A percentile compares a stretch with the other conserved stretches of the same genome.
Conservation (phyloP, 306 rosid species). For the Abrus pulchellus region DNA sequence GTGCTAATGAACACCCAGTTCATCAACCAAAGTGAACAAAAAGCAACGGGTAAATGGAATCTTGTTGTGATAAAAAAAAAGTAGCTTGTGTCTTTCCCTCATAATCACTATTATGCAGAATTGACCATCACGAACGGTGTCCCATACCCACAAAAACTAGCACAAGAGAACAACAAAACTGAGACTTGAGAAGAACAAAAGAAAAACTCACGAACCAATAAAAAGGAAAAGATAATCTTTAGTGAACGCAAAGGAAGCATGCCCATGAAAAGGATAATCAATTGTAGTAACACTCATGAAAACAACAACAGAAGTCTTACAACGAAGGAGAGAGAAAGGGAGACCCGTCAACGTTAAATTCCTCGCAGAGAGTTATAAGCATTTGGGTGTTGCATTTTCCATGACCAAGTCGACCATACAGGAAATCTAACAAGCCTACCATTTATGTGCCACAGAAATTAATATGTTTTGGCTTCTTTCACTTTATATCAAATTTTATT, state of each 20-base stretch:
- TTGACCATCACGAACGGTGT: not conserved
- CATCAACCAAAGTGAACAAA: constrained; percentile 19
- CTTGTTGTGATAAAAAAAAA: not conserved
- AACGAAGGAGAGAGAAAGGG: constrained; percentile 13
- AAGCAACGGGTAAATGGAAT: constrained; percentile 15
- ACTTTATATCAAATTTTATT: not conserved
- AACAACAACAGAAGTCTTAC: constrained; percentile 1
- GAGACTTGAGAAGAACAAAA: not conserved
- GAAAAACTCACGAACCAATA: not conserved
- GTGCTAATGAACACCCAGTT: not conserved
- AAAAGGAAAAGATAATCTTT: not conserved
- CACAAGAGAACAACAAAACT: not conserved
- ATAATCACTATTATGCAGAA: not conserved
- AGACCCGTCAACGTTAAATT: constrained; percentile 38
- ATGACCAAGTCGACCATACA: constrained; percentile 46
- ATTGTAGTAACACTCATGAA: not conserved
- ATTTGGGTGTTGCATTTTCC: not conserved
- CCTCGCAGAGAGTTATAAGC: not conserved
- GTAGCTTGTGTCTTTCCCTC: not conserved
- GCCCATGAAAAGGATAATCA: constrained; percentile 1
- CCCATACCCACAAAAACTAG: not conserved
- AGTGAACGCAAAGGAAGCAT: constrained; percentile 32
- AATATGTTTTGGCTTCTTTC: not conserved
- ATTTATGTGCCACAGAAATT: not conserved
- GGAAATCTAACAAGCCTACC: not conserved